phyloP scores from a whole-genome alignment of 2,329 filamentous ascomycete genomes.

The Fusarium pininemorale region DNA sequence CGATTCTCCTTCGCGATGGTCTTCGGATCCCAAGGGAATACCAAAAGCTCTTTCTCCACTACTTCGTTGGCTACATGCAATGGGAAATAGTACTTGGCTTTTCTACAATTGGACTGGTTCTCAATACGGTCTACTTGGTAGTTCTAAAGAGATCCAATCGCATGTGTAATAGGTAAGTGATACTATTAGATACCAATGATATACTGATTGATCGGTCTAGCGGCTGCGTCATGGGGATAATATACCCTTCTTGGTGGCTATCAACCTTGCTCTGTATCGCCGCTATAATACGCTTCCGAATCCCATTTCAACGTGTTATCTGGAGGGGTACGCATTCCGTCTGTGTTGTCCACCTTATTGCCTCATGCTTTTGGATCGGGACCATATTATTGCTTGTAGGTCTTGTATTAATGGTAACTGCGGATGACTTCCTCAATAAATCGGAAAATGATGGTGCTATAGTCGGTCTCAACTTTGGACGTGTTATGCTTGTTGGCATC shows the following conservation, averaged over 20 bases:
- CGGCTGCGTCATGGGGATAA: not conserved
- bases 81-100: not conserved
- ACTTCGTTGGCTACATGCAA: not conserved
- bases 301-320: not conserved
- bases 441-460: not conserved
- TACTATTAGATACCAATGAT: accelerated
- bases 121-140: not conserved
- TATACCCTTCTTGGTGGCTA: not conserved
- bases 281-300: not conserved
- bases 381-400: not conserved
- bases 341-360: not conserved
- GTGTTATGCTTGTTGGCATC: not conserved
- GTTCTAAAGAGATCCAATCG: not conserved
- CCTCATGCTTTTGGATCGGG: not conserved
- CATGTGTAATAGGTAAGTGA: accelerated
- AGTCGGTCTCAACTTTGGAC: not conserved
- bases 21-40: not conserved
- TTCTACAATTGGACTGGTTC: not conserved
- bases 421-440: not conserved
- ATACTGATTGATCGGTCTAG: accelerated
- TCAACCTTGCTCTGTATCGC: not conserved
- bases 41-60: not conserved
- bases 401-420: not conserved
- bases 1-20: not conserved
- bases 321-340: not conserved